phyloP scores from a whole-genome alignment of 805 yeast species.

The Soucietia sequanensis region DNA sequence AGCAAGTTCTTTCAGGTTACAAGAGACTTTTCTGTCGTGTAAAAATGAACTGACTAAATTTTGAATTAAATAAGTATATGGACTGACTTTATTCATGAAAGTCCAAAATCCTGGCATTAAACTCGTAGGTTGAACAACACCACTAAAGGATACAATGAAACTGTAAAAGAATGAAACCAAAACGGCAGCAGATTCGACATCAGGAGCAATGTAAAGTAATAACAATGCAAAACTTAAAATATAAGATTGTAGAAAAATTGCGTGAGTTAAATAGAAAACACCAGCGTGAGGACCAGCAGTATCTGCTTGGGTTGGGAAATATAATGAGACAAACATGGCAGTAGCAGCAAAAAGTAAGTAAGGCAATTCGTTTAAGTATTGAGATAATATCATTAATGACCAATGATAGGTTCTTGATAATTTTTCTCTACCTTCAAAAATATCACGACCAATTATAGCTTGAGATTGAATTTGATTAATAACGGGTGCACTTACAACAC shows the following conservation, averaged over 20 bases:
- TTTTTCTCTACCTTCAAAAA: constrained; percentile 46
- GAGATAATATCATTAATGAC: constrained; percentile 48
- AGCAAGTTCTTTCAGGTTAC: constrained; percentile 21
- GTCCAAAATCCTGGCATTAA: constrained; percentile 49
- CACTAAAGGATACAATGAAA: constrained; percentile 35
- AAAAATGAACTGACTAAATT: constrained; percentile 39
- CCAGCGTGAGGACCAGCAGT: constrained; percentile 35
- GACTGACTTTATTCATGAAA: constrained; percentile 69
- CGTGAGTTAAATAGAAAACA: constrained; percentile 32
- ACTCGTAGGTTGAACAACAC: constrained; percentile 31
- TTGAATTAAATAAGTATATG: constrained; percentile 66
- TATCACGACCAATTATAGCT: constrained; percentile 42
- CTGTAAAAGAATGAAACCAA: constrained; percentile 27
- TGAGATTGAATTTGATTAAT: constrained; percentile 43
- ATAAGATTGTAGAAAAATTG: constrained; percentile 21
- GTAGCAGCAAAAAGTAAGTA: constrained; percentile 48
- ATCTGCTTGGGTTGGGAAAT: constrained; percentile 51
- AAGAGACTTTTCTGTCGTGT: constrained; percentile 36
- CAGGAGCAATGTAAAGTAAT: constrained; percentile 25
- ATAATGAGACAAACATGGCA: constrained; percentile 52
- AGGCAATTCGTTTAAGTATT: constrained; percentile 43
- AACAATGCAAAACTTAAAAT: constrained; percentile 28
- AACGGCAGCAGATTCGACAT: constrained; percentile 34
- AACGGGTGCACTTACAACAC: constrained; percentile 37
- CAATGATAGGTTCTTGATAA: constrained; percentile 45